phyloP scores from a whole-genome alignment of 345 rosid species.

The Corymbia maculata region DNA sequence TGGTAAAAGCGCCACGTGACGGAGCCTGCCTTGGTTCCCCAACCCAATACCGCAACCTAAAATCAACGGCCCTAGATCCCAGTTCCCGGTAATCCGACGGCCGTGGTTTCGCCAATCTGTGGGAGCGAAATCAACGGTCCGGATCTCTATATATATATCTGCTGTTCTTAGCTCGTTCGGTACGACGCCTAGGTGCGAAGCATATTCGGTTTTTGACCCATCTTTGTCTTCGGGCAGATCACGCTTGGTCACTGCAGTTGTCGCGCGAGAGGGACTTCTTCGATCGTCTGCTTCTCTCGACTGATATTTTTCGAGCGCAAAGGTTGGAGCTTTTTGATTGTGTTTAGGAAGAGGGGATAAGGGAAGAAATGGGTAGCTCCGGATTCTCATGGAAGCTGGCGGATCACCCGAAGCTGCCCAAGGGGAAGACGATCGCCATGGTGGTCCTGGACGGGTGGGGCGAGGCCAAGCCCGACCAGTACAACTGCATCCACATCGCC shows the following conservation, averaged over 20 bases:
- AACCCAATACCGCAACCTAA: background rate
- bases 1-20: background rate
- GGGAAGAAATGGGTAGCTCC: conserved; percentile 37
- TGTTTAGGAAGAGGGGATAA: background rate
- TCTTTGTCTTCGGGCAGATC: background rate
- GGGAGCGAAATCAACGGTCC: background rate
- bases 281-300: background rate
- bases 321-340: background rate
- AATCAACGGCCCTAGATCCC: background rate
- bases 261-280: background rate
- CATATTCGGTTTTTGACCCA: background rate
- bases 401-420: conserved; percentile 76
- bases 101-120: background rate
- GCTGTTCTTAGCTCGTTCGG: too few species aligned
- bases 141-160: background rate
- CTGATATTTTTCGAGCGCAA: background rate
- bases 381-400: conserved; percentile 49
- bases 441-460: conserved; percentile 99
- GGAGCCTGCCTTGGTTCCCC: background rate
- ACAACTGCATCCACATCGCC: conserved; percentile 85
- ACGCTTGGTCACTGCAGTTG: background rate
- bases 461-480: conserved; percentile 72
- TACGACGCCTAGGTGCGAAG: background rate
- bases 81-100: background rate
- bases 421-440: conserved; percentile 65